Base-by-base conservation (phyloP, 2,329 filamentous ascomycete genomes). In the Myriosclerotinia curreyana region DNA sequence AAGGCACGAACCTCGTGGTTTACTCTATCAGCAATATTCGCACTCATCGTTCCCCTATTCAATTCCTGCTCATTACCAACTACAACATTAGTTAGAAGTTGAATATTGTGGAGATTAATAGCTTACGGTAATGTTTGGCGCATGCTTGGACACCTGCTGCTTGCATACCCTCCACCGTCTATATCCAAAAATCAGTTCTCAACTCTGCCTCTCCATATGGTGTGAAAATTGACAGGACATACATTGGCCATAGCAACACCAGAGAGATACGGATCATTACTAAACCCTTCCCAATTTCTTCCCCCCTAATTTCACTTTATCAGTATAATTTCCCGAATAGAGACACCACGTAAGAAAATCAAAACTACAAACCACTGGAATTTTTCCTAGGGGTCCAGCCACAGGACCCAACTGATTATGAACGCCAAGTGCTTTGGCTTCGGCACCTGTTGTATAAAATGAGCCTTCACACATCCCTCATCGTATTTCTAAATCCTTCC, bases 281-380 rank as follows among this genome's bases (percentile, higher is more conserved):
- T 88, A 73, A 94, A 95, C 0, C 87, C 90, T 74, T 95, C 91
- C 91, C 91, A 96, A 73, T 91, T 92, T 46, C 91, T 81, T 0
- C 91, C 91, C 40, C 86, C 91, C 55, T 83, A 44, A 80, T 1
- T 85, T 49, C 9, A 17, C 83, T 54, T 81, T 15, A 78, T 64
- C 25, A 65, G 58, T n/a, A 44, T 34, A 25, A 7, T 20, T 15
- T 12, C n/a, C 8, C 6, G 28, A 3, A 31, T 31, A 31, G 28
- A 48, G 12, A 22, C 8, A 42, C 0, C 8, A 20, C 53, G 20
- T 3, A 31, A 5, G 5, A 28, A 9, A 22, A 20, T n/a, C 3
- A 7, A 11, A 58, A 28, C 54, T 42, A 54, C 65, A 15, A 63
- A 69, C 71, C 34, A 60, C 66, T 36, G 90, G 87, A 71, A 87